Evolutionary conservation across 805 yeast genomes (phyloP).

Genomic region (Candida broadrunensis): DNA sequence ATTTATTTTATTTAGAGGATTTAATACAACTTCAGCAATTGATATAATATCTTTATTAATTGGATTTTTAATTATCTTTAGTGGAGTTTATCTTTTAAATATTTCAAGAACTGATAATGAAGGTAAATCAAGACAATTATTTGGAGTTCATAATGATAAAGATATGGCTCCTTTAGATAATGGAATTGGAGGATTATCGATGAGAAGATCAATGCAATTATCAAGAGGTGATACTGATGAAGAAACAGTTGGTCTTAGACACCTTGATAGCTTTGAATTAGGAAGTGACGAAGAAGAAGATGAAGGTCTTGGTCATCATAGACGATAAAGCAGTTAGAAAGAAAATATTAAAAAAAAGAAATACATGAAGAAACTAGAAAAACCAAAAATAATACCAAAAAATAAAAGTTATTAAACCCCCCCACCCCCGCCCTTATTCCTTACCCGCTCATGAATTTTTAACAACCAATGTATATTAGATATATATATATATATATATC

Average conservation of each 20-base stretch:
- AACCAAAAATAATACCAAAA: not conserved
- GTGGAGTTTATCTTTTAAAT: slow-evolving; percentile 82
- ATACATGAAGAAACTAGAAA: not conserved
- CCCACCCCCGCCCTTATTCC: too few relatives aligned
- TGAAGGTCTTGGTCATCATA: not conserved
- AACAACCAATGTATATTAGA: too few relatives aligned
- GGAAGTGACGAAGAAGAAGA: slow-evolving; percentile 39
- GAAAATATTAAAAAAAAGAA: not conserved
- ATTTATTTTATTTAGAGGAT: slow-evolving; percentile 80
- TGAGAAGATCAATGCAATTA: slow-evolving; percentile 72
- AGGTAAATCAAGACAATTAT: slow-evolving; percentile 51
- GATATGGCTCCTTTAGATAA: slow-evolving; percentile 72
- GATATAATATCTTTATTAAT: slow-evolving; percentile 78
- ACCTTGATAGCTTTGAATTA: slow-evolving; percentile 60
- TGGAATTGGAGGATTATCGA: slow-evolving; percentile 70
- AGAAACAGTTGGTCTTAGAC: slow-evolving; percentile 52
- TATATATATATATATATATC: too few relatives aligned
- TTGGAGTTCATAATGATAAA: slow-evolving; percentile 53
- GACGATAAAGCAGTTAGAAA: too few relatives aligned
- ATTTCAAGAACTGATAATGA: slow-evolving; percentile 66
- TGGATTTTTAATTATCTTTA: slow-evolving; percentile 83
- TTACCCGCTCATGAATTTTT: too few relatives aligned
- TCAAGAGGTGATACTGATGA: slow-evolving; percentile 41
- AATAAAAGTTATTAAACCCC: too few relatives aligned
- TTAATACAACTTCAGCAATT: slow-evolving; percentile 77